These are phyloP conservation scores for Nannizziopsis barbatae DNA, from an alignment of 2,329 filamentous ascomycete species.

Conservation along the genomic window DNA sequence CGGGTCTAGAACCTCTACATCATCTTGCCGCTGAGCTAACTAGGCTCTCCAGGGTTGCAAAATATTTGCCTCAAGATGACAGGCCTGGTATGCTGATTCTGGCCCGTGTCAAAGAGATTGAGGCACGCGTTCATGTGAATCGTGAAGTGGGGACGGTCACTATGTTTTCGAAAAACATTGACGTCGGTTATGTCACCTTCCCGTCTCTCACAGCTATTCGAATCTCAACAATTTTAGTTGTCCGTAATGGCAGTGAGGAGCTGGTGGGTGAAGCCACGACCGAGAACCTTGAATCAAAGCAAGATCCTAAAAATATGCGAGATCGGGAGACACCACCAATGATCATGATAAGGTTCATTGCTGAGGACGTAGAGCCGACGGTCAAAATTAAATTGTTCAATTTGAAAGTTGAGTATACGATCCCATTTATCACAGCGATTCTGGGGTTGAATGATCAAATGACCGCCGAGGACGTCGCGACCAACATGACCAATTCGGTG, in stretches of 20 bases:
- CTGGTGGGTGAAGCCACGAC: constrained; percentile 54
- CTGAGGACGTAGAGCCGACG: constrained; percentile 85
- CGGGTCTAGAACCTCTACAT: constrained; percentile 56
- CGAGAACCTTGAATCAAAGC: constrained; percentile 23
- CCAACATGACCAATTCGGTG: constrained; percentile 66
- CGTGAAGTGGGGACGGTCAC: constrained; percentile 56
- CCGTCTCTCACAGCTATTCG: constrained; percentile 74
- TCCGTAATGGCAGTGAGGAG: constrained; percentile 57
- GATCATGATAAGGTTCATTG: constrained; percentile 79
- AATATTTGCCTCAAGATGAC: constrained; percentile 93
- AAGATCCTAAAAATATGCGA: constrained; percentile 20
- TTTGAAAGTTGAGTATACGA: constrained; percentile 74
- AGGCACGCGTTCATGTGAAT: constrained; percentile 52
- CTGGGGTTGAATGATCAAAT: constrained; percentile 58
- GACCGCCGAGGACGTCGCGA: constrained; percentile 61
- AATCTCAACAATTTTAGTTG: constrained; percentile 50
- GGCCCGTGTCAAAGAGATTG: constrained; percentile 52
- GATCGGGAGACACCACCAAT: constrained; percentile 41
- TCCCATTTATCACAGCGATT: constrained; percentile 70
- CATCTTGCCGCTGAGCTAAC: constrained; percentile 66
- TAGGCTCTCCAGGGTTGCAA: constrained; percentile 75
- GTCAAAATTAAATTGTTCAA: constrained; percentile 82
- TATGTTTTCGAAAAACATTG: constrained; percentile 50
- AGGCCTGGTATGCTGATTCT: constrained; percentile 77
- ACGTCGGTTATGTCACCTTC: constrained; percentile 70